Base-by-base conservation (phyloP, 2,329 filamentous ascomycete genomes). In the Trichoderma sp. region DNA sequence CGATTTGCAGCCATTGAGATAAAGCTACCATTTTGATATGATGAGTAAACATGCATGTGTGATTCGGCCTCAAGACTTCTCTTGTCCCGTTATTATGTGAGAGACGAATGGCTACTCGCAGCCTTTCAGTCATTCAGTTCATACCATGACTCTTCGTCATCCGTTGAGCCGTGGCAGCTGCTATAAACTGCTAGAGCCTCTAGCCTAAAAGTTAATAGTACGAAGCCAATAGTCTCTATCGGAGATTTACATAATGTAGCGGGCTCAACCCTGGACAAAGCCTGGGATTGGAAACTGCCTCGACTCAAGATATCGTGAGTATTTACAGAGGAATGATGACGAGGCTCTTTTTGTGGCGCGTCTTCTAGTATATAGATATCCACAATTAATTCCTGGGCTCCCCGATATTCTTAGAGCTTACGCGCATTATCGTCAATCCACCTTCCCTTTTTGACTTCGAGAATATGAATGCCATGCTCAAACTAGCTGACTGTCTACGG, bases 371-470 rank as follows among this genome's bases (percentile, higher is more conserved):
- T 14, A 27, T 16, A 13, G 13, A 27, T 53, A n/a, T n/a, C 43
- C 55, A 55, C 37, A 58, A 66, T n/a, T 67, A 58, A 49, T 27
- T 21, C 21, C 29, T 37, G n/a, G 49, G 52, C 27, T 47, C 16
- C 27, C 47, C 19, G 53, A 59, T 67, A 67, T 67, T 67, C 37
- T 58, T 67, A 67, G 63, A 67, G 63, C 53, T 67, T 58, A 67
- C 63, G 35, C 49, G 40, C 55, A 67, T 52, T 57, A 58, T 67
- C 57, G 21, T 29, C 35, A 37, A 47, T 67, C 63, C 63, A 67
- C 63, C 63, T 67, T 58, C 63, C 63, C 4, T 11, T 21, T 67
- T 52, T 14, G 29, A 40, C 29, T 5, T 5, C 29, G 13, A 21
- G 29, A 27, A 14, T 31, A 33, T 21, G 31, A 58, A 47, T 33